These are phyloP conservation scores for Austropuccinia psidii DNA, from an alignment of 1,284 basidiomycete species.

Conservation along the genomic window DNA sequence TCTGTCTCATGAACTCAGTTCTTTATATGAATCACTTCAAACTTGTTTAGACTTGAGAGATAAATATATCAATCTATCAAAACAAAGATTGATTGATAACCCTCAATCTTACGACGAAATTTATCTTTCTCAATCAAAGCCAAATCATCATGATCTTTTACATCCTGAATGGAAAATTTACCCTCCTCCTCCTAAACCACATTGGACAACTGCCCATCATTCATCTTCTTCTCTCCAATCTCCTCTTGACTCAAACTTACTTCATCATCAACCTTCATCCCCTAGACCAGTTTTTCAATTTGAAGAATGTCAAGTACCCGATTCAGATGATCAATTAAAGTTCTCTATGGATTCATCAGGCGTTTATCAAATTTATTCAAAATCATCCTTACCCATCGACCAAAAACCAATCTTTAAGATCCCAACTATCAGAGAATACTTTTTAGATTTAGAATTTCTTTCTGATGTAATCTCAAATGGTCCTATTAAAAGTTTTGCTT, in stretches of 20 bases:
- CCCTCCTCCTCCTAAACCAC: conserved; percentile 79
- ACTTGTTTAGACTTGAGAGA: conserved; percentile 77
- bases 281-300: conserved; percentile 55
- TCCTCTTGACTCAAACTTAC: conserved; percentile 50
- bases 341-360: conserved; percentile 75
- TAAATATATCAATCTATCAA: conserved; percentile 77
- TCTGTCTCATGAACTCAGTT: conserved; percentile 44
- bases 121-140: conserved; percentile 55
- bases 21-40: conserved; percentile 55
- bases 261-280: conserved; percentile 36
- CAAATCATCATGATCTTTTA: conserved; percentile 49
- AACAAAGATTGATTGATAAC: conserved; percentile 75
- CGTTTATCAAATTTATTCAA: conserved; percentile 70
- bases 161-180: conserved; percentile 69
- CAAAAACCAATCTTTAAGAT: conserved; percentile 63
- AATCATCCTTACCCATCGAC: conserved; percentile 38
- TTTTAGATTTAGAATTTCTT: conserved; percentile 82
- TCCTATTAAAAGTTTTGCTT: conserved; percentile 93
- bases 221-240: conserved; percentile 57
- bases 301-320: conserved; percentile 64
- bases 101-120: conserved; percentile 74
- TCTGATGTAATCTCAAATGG: conserved; percentile 54
- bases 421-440: conserved; percentile 86
- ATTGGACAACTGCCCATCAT: conserved; percentile 62
- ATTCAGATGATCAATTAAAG: conserved; percentile 52